Conservation (phyloP, 257 asterid genomes). For the Solanum megistacrolobum region DNA sequence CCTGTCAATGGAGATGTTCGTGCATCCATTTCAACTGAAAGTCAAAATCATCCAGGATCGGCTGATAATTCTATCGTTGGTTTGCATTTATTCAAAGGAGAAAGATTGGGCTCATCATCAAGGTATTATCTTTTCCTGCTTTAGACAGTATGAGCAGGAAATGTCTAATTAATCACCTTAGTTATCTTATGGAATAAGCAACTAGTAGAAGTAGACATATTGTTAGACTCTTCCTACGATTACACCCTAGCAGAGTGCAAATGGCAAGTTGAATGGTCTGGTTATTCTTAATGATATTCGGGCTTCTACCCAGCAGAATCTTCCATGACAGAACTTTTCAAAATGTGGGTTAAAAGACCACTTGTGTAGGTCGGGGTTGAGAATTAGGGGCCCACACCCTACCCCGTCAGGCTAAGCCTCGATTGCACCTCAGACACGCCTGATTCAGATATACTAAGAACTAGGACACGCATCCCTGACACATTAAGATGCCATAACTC, state of each 20-base stretch:
- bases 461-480: neutral
- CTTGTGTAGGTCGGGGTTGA: neutral
- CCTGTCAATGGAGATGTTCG: conserved; percentile 57
- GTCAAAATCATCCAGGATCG: conserved; percentile 23
- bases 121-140: conserved; percentile 23
- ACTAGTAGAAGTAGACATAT: neutral
- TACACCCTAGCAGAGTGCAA: neutral
- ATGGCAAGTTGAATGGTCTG: neutral
- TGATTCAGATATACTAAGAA: neutral
- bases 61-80: conserved; percentile 44
- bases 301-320: too few species aligned
- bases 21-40: conserved; percentile 33
- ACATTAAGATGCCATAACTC: neutral
- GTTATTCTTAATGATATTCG: too few species aligned
- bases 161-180: neutral
- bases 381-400: neutral
- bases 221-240: neutral
- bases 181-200: neutral
- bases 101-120: conserved; percentile 36
- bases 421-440: neutral
- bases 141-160: neutral
- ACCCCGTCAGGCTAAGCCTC: neutral
- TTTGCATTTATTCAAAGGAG: conserved; percentile 59
- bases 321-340: neutral
- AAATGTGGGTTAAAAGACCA: neutral